phyloP scores from a whole-genome alignment of 2,329 filamentous ascomycete genomes.

The Colletotrichum lentis region DNA sequence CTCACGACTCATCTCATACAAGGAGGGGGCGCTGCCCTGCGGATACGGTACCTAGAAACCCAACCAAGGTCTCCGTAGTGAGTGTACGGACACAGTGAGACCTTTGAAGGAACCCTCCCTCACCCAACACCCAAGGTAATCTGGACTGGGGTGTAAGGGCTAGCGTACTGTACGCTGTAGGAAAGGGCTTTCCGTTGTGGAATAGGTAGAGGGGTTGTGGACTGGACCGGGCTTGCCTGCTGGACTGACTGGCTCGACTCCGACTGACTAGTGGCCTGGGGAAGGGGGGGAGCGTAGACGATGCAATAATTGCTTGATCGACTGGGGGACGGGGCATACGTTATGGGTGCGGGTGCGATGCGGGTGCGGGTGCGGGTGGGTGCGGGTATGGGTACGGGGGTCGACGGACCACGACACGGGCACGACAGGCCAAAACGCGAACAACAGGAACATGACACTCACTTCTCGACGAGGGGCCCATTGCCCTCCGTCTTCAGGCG shows the following conservation, averaged over 20 bases:
- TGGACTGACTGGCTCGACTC: conserved; percentile 24
- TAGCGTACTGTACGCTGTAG: background rate
- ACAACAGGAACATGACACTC: conserved; percentile 40
- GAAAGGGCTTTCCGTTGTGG: background rate
- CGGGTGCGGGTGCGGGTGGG: background rate
- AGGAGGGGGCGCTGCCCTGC: background rate
- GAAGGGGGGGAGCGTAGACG: background rate
- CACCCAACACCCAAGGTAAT: background rate
- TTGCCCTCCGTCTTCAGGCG: conserved; percentile 55
- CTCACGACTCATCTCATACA: conserved; percentile 9
- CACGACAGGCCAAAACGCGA: conserved; percentile 8
- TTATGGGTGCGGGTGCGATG: background rate
- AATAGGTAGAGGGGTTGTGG: background rate
- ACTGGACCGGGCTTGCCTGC: conserved; percentile 9
- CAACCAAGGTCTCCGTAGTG: no score
- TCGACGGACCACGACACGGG: conserved; percentile 1
- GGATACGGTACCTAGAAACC: no score
- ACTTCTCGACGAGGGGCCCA: conserved; percentile 48
- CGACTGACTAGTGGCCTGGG: background rate
- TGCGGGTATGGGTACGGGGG: background rate
- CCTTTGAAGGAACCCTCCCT: background rate
- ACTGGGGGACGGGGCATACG: background rate
- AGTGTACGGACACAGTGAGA: background rate
- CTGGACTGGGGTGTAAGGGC: background rate
- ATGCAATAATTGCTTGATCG: conserved; percentile 22